phyloP scores from a whole-genome alignment of 2,329 filamentous ascomycete genomes.

The Aspergillus hortae region DNA sequence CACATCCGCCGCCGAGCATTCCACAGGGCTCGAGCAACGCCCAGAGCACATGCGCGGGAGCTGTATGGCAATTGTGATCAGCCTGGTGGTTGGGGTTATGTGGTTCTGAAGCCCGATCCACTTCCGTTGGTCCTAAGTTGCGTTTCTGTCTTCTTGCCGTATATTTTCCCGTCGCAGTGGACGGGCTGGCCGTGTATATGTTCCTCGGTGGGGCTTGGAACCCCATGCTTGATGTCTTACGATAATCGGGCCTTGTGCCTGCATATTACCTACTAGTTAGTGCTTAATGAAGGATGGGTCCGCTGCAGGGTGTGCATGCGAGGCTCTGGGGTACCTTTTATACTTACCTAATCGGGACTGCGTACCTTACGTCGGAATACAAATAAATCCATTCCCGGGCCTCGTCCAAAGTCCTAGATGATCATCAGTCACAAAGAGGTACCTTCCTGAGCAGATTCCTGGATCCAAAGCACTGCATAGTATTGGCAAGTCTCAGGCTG shows the following conservation, averaged over 20 bases:
- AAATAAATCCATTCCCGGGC: too few relatives aligned
- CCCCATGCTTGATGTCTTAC: slow-evolving; percentile 5
- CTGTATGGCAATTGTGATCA: slow-evolving; percentile 37
- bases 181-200: not conserved
- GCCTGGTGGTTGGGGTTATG: slow-evolving; percentile 33
- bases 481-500: too few relatives aligned
- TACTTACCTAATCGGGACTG: too few relatives aligned
- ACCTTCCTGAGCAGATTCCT: too few relatives aligned
- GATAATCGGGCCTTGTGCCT: not conserved
- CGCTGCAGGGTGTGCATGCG: too few relatives aligned
- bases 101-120: slow-evolving; percentile 26
- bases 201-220: not conserved
- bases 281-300: not conserved
- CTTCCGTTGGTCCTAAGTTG: too few relatives aligned
- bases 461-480: too few relatives aligned
- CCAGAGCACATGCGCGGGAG: slow-evolving; percentile 30
- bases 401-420: too few relatives aligned
- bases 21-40: slow-evolving; percentile 21
- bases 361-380: too few relatives aligned
- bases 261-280: slow-evolving; percentile 2
- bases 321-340: too few relatives aligned
- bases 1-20: slow-evolving; percentile 15
- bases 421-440: too few relatives aligned
- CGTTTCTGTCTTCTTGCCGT: not conserved
- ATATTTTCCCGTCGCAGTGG: not conserved